phyloP scores from a whole-genome alignment of 306 rosid species.

The Acacia acuminata region DNA sequence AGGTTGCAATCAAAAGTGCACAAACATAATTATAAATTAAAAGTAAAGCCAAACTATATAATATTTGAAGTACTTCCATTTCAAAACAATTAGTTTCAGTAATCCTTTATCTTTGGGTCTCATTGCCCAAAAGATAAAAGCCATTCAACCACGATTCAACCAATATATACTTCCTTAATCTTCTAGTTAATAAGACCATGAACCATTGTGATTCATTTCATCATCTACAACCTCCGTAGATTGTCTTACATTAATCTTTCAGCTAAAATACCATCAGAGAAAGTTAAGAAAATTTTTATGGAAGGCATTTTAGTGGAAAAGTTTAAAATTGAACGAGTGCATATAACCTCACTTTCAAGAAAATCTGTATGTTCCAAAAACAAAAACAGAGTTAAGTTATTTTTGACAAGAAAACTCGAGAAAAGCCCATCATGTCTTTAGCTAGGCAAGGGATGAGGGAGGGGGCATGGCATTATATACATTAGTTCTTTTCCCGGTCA shows the following conservation, averaged over 20 bases:
- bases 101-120: background rate
- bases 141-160: background rate
- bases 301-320: background rate
- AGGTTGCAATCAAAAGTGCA: background rate
- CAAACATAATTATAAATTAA: slow-evolving; percentile 28
- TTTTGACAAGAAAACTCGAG: background rate
- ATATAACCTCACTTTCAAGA: background rate
- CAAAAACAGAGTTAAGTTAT: background rate
- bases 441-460: background rate
- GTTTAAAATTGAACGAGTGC: background rate
- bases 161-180: background rate
- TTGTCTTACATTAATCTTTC: background rate
- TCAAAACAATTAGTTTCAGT: background rate
- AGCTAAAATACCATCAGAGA: slow-evolving; percentile 8
- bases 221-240: background rate
- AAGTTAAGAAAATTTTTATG: background rate
- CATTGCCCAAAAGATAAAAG: background rate
- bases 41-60: background rate
- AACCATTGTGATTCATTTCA: background rate
- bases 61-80: background rate
- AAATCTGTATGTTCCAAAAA: background rate
- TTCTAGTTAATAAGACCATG: background rate
- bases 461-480: background rate
- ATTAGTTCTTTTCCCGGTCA: background rate
- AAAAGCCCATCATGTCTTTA: background rate